Conservation (phyloP, 2,329 filamentous ascomycete genomes). For the Ceratocystis huliohia region DNA sequence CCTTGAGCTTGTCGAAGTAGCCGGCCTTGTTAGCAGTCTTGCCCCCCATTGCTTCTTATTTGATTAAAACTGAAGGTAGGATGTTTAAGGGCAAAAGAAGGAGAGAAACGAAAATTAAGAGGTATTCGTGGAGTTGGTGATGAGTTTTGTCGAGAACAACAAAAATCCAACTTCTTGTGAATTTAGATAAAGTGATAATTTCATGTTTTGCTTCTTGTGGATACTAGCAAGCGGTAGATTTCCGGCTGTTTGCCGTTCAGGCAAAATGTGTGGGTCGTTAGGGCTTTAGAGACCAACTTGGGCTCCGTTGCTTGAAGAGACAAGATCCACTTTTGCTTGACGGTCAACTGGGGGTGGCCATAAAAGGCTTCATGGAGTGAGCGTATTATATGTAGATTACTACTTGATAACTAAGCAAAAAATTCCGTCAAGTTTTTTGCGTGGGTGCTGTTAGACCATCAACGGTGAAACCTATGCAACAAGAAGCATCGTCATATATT, state of each 20-base stretch:
- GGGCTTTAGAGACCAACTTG: conserved; percentile 28
- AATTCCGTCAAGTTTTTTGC: background rate
- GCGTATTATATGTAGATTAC: background rate
- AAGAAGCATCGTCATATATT: background rate
- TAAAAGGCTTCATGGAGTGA: background rate
- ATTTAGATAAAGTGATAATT: background rate
- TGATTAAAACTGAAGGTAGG: conserved; percentile 62
- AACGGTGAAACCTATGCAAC: background rate
- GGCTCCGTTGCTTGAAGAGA: conserved; percentile 19
- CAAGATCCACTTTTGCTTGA: conserved; percentile 11
- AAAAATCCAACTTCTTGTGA: conserved; percentile 15
- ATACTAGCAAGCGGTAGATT: conserved; percentile 4
- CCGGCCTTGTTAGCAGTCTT: conserved; percentile 83
- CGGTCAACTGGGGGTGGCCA: background rate
- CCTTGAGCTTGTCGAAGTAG: conserved; percentile 99
- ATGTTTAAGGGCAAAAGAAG: conserved; percentile 74
- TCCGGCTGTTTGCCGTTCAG: conserved; percentile 2
- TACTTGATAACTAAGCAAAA: background rate
- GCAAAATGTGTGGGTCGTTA: conserved; percentile 25
- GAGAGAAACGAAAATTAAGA: conserved; percentile 14
- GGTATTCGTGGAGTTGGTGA: conserved; percentile 25
- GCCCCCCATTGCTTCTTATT: conserved; percentile 98
- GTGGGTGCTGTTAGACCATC: background rate
- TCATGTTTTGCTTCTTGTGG: conserved; percentile 15
- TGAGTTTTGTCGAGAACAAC: conserved; percentile 24